These are phyloP conservation scores for Penicillium maclennaniae DNA, from an alignment of 495 filamentous ascomycete genomes.

Conservation along the genomic window DNA sequence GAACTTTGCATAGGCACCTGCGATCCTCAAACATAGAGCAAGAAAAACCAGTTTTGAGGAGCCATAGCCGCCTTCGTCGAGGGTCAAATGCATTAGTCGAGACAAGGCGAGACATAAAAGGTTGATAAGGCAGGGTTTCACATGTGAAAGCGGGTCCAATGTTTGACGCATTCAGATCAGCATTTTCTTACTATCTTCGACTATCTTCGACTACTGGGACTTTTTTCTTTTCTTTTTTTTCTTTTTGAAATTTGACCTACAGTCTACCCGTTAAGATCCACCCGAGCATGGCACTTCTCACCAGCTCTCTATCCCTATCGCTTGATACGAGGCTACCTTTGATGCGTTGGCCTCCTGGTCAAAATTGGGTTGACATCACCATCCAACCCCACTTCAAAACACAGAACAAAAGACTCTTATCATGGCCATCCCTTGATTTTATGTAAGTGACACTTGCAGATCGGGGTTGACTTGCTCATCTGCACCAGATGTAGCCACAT, in stretches of 20 bases:
- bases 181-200: neutral
- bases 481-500: constrained; percentile 17
- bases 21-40: neutral
- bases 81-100: constrained; percentile 2
- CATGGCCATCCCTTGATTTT: constrained; percentile 10
- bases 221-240: too few relatives aligned
- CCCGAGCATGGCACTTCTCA: neutral
- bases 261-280: neutral
- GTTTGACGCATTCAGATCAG: constrained; percentile 18
- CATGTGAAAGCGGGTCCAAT: constrained; percentile 44
- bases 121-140: constrained; percentile 20
- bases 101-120: neutral
- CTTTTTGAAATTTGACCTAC: too few relatives aligned
- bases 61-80: neutral
- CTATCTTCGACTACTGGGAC: too few relatives aligned
- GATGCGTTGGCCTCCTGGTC: neutral
- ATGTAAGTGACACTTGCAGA: constrained; percentile 12
- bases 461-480: constrained; percentile 7
- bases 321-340: neutral
- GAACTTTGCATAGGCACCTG: neutral
- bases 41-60: neutral
- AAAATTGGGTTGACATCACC: neutral
- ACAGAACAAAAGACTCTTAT: constrained; percentile 11
- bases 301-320: neutral
- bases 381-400: neutral